Base-by-base conservation (phyloP, 2,329 filamentous ascomycete genomes). In the Berkeleyomyces basicola region DNA sequence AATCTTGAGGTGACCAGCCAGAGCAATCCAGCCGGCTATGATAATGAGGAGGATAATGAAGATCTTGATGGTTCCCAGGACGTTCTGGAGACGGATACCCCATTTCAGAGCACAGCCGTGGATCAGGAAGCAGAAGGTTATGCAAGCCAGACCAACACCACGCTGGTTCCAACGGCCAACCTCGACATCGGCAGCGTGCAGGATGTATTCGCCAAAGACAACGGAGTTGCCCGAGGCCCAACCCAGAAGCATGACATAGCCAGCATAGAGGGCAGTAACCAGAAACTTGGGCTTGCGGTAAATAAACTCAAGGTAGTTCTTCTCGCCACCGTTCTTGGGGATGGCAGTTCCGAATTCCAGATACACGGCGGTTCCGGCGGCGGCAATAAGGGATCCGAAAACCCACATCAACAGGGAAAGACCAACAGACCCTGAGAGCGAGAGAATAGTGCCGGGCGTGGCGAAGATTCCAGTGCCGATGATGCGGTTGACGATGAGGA, bases 201-300 rank as follows among this genome's bases (percentile, higher is more conserved):
- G 77, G 63, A 88, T 82, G 71, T 87, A 87, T 69, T 86, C 83
- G 65, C 84, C 84, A 66, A 88, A 87, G 46, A 87, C 78, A 66
- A 88, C 81, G 0, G 80, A 85, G 71, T 87, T 87, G 11, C 81
- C 81, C 5, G 80, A 81, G 0, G 83, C 82, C 82, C 82, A 86
- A 10, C 80, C 82, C 16, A 86, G 77, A 1, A 87, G 76, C 36
- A 87, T 68, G 10, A 84, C 79, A 65, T 86, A 85, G 39, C 79
- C 78, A 3, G 78, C 74, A 71, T 84, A 86, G 62, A 85, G 73
- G 11, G 77, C 78, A 6, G 83, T 86, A 55, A 76, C 77, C 7
- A 86, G 76, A 69, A 85, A 85, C 67, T 75, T 77, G 1, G 84
- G 84, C 67, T 75, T 78, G 43, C 79, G 77, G 73, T 78, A 86